These are phyloP conservation scores for Geranium brycei DNA, from an alignment of 345 rosid genomes.

Conservation along the genomic window DNA sequence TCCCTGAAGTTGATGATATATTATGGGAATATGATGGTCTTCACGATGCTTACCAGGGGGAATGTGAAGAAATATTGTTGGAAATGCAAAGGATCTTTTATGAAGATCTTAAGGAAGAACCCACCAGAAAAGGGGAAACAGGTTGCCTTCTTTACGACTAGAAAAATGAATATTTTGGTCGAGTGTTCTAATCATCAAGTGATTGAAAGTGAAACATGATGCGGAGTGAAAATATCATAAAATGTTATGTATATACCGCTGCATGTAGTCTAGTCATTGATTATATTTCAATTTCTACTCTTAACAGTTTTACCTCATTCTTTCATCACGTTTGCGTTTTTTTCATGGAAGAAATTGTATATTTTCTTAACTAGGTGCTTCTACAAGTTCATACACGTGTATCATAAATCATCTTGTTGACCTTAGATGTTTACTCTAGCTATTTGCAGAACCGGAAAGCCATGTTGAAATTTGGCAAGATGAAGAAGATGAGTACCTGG, in stretches of 20 bases:
- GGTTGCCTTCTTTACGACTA: constrained; percentile 2
- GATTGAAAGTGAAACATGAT: neutral
- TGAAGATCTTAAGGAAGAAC: constrained; percentile 43
- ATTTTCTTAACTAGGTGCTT: neutral
- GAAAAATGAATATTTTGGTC: neutral
- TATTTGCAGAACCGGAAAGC: constrained; percentile 28
- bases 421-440: constrained; percentile 13
- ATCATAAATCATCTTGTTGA: constrained; percentile 12
- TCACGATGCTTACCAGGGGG: constrained; percentile 48
- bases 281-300: neutral
- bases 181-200: neutral
- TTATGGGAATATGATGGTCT: constrained; percentile 84
- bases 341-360: neutral
- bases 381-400: neutral
- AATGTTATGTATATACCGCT: neutral
- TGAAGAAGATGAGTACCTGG: constrained; percentile 80
- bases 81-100: constrained; percentile 88
- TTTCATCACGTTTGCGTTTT: neutral
- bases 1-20: constrained; percentile 26
- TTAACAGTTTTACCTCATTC: neutral
- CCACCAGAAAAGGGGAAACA: constrained; percentile 21
- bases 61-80: constrained; percentile 69
- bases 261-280: neutral
- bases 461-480: constrained; percentile 56
- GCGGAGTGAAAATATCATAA: neutral